Percentiles rank a stretch among this genome's conserved stretches.
phyloP scores from a whole-genome alignment of 2,329 filamentous ascomycete species.

The Lasiodiplodia sp. region DNA sequence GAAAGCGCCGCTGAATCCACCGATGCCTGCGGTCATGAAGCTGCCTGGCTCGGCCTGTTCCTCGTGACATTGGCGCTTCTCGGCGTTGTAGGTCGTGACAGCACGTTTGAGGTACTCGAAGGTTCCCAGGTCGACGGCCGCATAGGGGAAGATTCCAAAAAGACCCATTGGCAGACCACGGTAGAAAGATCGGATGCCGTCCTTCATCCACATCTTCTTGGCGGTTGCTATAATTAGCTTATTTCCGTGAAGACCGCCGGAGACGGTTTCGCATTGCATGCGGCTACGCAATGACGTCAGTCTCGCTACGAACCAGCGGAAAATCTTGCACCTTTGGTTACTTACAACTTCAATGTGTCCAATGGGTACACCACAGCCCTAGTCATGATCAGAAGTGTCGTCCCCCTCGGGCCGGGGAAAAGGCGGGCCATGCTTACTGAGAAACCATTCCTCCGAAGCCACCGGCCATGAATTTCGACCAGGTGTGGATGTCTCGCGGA shows the following conservation, averaged over 20 bases:
- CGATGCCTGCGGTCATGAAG: constrained; percentile 85
- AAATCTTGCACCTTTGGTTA: constrained; percentile 22
- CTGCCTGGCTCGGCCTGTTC: constrained; percentile 80
- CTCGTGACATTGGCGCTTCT: constrained; percentile 75
- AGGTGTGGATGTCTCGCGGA: constrained; percentile 77
- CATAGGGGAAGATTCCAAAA: constrained; percentile 96
- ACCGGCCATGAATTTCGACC: constrained; percentile 89
- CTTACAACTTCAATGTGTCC: constrained; percentile 79
- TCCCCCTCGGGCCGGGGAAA: constrained; percentile 31
- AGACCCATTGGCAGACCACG: constrained; percentile 93
- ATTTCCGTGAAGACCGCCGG: constrained; percentile 83
- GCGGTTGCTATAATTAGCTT: constrained; percentile 83
- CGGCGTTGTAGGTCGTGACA: constrained; percentile 75
- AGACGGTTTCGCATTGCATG: constrained; percentile 93
- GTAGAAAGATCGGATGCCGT: constrained; percentile 80
- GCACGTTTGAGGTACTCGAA: constrained; percentile 90
- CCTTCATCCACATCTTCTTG: constrained; percentile 82
- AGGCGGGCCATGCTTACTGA: constrained; percentile 64
- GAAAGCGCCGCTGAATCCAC: constrained; percentile 88
- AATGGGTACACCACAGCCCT: constrained; percentile 91
- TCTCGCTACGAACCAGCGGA: constrained; percentile 6
- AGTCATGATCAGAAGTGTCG: constrained; percentile 42
- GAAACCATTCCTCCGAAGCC: constrained; percentile 93
- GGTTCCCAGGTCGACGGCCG: constrained; percentile 92
- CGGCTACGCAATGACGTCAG: constrained; percentile 56